Evolutionary conservation across 2,329 filamentous ascomycete genomes (phyloP).

Genomic region (Ceratocystis harringtonii): DNA sequence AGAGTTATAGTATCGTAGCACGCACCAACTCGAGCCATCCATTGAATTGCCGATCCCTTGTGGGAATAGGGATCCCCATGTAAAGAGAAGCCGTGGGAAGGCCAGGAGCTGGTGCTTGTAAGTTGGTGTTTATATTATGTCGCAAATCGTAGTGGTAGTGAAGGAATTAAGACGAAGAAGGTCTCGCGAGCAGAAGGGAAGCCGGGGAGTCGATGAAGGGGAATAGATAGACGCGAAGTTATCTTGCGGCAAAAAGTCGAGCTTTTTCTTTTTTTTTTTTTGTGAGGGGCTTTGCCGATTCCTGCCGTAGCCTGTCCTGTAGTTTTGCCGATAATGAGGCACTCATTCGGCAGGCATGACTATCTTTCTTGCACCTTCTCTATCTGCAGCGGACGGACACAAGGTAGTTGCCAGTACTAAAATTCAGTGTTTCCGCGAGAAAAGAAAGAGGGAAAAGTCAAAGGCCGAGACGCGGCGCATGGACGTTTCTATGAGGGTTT

Average conservation of each 20-base stretch:
- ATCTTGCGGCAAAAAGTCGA: no score
- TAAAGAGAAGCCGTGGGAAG: constrained; percentile 1
- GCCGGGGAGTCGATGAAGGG: not conserved
- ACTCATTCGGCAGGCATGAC: not conserved
- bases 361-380: no score
- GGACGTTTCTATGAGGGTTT: not conserved
- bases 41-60: not conserved
- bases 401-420: not conserved
- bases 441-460: not conserved
- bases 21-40: not conserved
- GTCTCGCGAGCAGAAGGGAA: not conserved
- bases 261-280: not conserved
- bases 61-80: not conserved
- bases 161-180: not conserved
- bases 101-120: not conserved
- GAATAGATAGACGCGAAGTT: no score
- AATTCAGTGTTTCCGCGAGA: not conserved
- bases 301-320: not conserved
- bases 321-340: not conserved
- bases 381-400: not conserved
- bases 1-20: not conserved
- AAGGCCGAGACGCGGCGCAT: not conserved
- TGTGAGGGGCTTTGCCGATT: not conserved
- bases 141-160: not conserved
- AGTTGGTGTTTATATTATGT: not conserved